Evolutionary conservation across 495 filamentous ascomycete species (phyloP).

Genomic region (Neurospora tetrasperma): DNA sequence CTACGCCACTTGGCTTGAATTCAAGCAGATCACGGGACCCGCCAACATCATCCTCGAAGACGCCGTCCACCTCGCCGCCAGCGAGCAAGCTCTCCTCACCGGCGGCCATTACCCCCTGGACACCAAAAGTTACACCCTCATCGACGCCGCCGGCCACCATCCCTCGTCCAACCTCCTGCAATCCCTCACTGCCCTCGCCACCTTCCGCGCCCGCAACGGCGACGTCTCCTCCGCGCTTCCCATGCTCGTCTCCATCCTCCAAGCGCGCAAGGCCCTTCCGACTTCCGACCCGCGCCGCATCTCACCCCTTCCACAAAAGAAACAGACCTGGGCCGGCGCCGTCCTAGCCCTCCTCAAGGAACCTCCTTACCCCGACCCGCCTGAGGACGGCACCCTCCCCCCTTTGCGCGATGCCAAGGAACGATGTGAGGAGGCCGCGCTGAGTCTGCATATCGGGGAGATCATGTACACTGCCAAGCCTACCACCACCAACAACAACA

Average conservation of each 20-base stretch:
- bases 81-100: slow-evolving; percentile 17
- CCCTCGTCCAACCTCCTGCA: slow-evolving; percentile 63
- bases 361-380: slow-evolving; percentile 53
- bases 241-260: slow-evolving; percentile 77
- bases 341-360: slow-evolving; percentile 30
- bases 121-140: slow-evolving; percentile 46
- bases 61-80: slow-evolving; percentile 20
- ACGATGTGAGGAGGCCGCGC: slow-evolving; percentile 69
- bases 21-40: slow-evolving; percentile 44
- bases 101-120: slow-evolving; percentile 42
- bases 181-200: slow-evolving; percentile 65
- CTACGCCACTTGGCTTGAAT: slow-evolving; percentile 76
- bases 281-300: slow-evolving; percentile 1
- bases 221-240: slow-evolving; percentile 59
- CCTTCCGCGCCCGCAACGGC: slow-evolving; percentile 59
- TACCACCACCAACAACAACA: background rate
- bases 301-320: background rate
- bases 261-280: slow-evolving; percentile 48
- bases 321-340: slow-evolving; percentile 1
- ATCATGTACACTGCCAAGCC: slow-evolving; percentile 53
- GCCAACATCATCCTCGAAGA: slow-evolving; percentile 20
- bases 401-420: slow-evolving; percentile 49
- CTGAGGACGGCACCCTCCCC: slow-evolving; percentile 53
- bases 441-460: slow-evolving; percentile 89
- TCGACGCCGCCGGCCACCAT: slow-evolving; percentile 25